phyloP scores from a whole-genome alignment of 208 protist species.

The Trichomonas vaginalis region DNA sequence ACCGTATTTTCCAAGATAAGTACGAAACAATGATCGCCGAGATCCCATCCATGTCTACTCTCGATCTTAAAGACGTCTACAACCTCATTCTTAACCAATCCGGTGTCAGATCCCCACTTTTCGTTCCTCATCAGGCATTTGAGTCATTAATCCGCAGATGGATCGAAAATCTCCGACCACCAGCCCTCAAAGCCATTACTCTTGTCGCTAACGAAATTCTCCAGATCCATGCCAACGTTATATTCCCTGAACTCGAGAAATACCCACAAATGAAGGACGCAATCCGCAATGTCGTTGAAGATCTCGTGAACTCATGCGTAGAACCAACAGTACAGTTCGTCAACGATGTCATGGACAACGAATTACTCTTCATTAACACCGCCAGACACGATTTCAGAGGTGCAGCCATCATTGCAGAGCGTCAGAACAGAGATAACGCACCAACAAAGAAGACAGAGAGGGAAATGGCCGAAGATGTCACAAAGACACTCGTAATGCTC shows the following conservation, averaged over 20 bases:
- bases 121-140: background rate
- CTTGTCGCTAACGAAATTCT: conserved; percentile 5
- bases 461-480: background rate
- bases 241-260: background rate
- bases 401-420: background rate
- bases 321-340: conserved; percentile 17
- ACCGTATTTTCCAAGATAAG: background rate
- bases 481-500: background rate
- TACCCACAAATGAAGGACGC: background rate
- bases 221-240: background rate
- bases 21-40: background rate
- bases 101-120: background rate
- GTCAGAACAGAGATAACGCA: background rate
- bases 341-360: conserved; percentile 14
- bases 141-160: background rate
- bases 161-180: conserved; percentile 3
- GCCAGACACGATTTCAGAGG: background rate
- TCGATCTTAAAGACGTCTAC: background rate
- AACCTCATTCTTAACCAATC: background rate
- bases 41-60: background rate
- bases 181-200: background rate
- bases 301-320: background rate
- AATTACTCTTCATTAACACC: conserved; percentile 13
- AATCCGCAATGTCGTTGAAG: background rate
- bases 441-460: background rate